These are phyloP conservation scores for Yarrowia sp. DNA, from an alignment of 805 yeast species.

Conservation along the genomic window DNA sequence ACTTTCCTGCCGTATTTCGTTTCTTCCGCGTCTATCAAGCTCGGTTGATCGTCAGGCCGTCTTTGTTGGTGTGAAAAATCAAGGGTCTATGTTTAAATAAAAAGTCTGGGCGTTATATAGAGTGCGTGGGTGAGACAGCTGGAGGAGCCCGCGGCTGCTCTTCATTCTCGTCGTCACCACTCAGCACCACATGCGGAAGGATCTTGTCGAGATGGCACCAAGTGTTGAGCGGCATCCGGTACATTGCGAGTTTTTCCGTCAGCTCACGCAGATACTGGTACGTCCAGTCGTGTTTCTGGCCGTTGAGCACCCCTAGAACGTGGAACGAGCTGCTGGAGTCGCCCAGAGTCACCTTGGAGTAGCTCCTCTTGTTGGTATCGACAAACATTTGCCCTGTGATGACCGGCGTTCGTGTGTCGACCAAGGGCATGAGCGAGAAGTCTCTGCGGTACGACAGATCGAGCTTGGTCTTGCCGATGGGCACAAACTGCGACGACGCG, in stretches of 20 bases:
- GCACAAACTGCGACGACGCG: constrained; percentile 6
- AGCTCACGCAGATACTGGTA: constrained; percentile 21
- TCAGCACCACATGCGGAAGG: constrained; percentile 13
- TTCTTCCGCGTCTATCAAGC: constrained; percentile 7
- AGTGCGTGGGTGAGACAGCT: constrained; percentile 25
- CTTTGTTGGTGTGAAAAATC: constrained; percentile 12
- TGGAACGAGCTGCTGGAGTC: constrained; percentile 26
- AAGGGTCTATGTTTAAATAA: constrained; percentile 27
- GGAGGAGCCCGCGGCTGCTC: neutral
- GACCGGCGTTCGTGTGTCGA: constrained; percentile 10
- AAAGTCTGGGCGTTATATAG: neutral
- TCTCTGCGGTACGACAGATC: constrained; percentile 24
- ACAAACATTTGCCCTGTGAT: constrained; percentile 29
- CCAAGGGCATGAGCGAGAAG: constrained; percentile 14
- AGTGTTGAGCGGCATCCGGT: constrained; percentile 20
- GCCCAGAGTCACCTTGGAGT: constrained; percentile 26
- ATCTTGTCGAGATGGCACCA: constrained; percentile 31
- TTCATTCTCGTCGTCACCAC: constrained; percentile 9
- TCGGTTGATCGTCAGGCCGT: constrained; percentile 12
- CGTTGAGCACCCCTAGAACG: constrained; percentile 16
- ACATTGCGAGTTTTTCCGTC: constrained; percentile 26
- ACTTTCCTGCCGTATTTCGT: constrained; percentile 6
- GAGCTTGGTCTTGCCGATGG: constrained; percentile 16
- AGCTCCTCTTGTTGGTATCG: constrained; percentile 18
- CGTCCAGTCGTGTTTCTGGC: constrained; percentile 29